Base-by-base conservation (phyloP, 1,139 yeast species). In the Candida anutae region DNA sequence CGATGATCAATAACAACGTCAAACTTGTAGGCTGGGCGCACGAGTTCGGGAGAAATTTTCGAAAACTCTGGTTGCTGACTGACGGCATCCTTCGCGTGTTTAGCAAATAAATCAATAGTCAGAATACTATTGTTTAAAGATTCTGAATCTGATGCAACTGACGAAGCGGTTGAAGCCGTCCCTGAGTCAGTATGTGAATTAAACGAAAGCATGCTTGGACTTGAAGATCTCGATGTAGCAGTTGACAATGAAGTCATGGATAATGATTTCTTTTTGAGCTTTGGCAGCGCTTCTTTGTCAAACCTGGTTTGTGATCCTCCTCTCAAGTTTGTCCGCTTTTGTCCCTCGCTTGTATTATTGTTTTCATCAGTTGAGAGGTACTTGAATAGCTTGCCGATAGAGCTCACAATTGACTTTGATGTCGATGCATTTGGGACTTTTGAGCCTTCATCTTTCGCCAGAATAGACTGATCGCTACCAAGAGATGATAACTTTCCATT, bases 1-100 rank as follows among this genome's bases (percentile, higher is more conserved):
- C 62, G 67, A 33, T 64, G 68, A 33, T 69, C 70, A 25, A 62
- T 45, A 3, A 61, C 50, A 21, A 72, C 47, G 26, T 69, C 74
- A 44, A 70, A 69, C 40, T 63, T 67, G 43, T 55, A 67, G 11
- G 57, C 39, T 6, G 75, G 76, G 24, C 72, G 46, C 10, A 58
- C 46, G 5, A 70, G 55, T 22, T 68, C 72, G 2, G 77, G 76
- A 1, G 71, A 64, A 10, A 59, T 45, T 21, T 48, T 51, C 23
- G 58, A 46, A 18, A 70, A 46, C 35, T 69, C 76, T 2, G 74
- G 72, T 9, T 73, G 73, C 25, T 59, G 55, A 13, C 57, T 37
- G 12, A 22, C 16, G 13, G 16, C 11, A 12, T 17, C 25, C n/a
- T 24, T 27, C n/a, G n/a, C n/a, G n/a, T n/a, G n/a, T n/a, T 27